A percentile compares a stretch with the other conserved stretches of the same genome.
These are phyloP conservation scores for Gossypioides kirkii DNA, from an alignment of 345 rosid genomes.

Conservation along the genomic window DNA sequence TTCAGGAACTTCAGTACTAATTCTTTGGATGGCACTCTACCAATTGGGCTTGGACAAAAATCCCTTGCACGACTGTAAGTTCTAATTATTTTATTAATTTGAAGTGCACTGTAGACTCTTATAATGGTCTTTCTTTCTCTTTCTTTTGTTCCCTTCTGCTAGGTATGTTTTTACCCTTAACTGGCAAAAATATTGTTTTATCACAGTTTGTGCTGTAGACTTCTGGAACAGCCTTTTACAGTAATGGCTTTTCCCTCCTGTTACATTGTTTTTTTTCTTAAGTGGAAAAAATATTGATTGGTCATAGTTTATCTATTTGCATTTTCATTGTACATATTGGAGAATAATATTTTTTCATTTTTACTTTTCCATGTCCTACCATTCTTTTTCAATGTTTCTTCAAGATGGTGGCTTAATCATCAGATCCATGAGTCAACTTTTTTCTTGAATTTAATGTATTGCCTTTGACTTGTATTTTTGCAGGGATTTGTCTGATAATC, in stretches of 20 bases:
- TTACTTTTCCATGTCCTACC: not conserved
- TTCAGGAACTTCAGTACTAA: slow-evolving; percentile 85
- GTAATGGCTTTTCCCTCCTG: not conserved
- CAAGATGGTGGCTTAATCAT: not conserved
- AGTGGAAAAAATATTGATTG: not conserved
- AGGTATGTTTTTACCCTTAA: not conserved
- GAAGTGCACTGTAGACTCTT: not conserved
- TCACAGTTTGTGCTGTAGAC: not conserved
- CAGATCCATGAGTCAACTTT: not conserved
- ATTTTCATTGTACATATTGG: not conserved
- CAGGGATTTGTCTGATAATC: slow-evolving; percentile 88
- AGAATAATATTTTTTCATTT: not conserved
- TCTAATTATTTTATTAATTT: not conserved
- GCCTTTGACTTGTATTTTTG: slow-evolving; percentile 14
- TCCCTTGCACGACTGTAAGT: slow-evolving; percentile 75
- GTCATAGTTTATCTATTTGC: not conserved
- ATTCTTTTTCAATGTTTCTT: not conserved
- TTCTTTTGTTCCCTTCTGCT: not conserved
- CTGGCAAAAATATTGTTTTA: not conserved
- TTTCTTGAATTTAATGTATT: not conserved
- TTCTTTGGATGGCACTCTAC: slow-evolving; percentile 63
- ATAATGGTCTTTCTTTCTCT: not conserved
- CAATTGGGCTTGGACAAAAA: slow-evolving; percentile 70
- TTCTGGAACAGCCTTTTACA: not conserved
- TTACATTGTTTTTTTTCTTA: not conserved